These are phyloP conservation scores for Effrenium voratum DNA, from an alignment of 73 alveolate genomes.

Conservation along the genomic window DNA sequence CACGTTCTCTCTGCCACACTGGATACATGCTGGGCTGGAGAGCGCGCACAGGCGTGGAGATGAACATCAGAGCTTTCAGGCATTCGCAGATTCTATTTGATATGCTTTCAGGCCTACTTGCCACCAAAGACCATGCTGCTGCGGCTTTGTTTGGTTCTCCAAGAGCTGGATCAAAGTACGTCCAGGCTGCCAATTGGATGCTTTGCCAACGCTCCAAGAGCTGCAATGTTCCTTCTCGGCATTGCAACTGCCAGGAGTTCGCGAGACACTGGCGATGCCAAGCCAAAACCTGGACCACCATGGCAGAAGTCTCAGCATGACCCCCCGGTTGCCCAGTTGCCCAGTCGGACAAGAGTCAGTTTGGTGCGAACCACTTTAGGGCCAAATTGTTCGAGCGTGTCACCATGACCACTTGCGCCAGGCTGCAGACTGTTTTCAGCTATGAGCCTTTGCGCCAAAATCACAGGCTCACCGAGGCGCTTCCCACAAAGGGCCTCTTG, in stretches of 20 bases:
- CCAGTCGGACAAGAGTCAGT: neutral
- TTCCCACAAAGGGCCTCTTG: neutral
- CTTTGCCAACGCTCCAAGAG: neutral
- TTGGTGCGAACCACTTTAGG: neutral
- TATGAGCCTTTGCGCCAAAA: constrained; percentile 72
- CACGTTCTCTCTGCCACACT: constrained; percentile 72
- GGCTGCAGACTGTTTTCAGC: constrained; percentile 74
- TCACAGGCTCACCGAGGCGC: constrained; percentile 52
- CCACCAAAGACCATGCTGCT: constrained; percentile 63
- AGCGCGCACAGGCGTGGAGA: constrained; percentile 37
- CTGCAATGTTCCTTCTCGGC: neutral
- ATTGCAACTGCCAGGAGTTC: constrained; percentile 4
- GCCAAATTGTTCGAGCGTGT: neutral
- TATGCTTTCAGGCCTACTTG: constrained; percentile 28
- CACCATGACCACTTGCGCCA: neutral
- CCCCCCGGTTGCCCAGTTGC: neutral
- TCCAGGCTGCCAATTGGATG: neutral
- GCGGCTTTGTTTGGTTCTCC: constrained; percentile 53
- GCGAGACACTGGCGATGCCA: constrained; percentile 39
- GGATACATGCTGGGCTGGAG: constrained; percentile 92
- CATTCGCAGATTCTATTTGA: neutral
- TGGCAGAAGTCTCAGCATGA: neutral
- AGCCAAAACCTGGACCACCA: constrained; percentile 74
- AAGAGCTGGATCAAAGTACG: constrained; percentile 84
- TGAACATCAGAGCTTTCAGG: neutral